Evolutionary conservation across 2,329 filamentous ascomycete genomes (phyloP).

Genomic region (Gliomastix tumulicola): DNA sequence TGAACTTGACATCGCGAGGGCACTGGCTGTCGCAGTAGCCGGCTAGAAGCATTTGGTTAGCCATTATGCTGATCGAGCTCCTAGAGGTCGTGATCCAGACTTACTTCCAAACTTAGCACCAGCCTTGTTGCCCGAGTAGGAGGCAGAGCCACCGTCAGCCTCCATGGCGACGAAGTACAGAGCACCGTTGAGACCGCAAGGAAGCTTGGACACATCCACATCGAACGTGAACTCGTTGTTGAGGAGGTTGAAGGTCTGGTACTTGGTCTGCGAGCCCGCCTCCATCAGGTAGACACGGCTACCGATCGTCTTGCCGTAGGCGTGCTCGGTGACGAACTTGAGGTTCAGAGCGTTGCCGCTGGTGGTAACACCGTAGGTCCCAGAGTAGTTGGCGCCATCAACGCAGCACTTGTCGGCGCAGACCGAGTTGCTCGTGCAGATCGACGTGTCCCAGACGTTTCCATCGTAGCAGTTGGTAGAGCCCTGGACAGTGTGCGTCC

Average conservation of each 20-base stretch:
- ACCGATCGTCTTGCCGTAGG: slow-evolving; percentile 29
- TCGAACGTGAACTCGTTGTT: slow-evolving; percentile 61
- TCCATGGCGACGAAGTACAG: slow-evolving; percentile 54
- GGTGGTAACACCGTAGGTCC: slow-evolving; percentile 39
- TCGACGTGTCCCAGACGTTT: slow-evolving; percentile 24
- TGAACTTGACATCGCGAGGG: slow-evolving; percentile 39
- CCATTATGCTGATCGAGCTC: neutral
- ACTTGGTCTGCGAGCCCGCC: slow-evolving; percentile 43
- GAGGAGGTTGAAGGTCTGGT: slow-evolving; percentile 53
- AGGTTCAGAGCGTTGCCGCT: slow-evolving; percentile 36
- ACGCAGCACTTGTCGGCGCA: slow-evolving; percentile 38
- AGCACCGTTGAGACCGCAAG: slow-evolving; percentile 60
- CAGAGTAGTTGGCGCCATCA: slow-evolving; percentile 36
- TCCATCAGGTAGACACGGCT: slow-evolving; percentile 53
- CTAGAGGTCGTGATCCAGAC: neutral
- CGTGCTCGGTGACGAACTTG: slow-evolving; percentile 41
- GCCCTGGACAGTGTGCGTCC: slow-evolving; percentile 32
- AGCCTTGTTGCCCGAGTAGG: slow-evolving; percentile 34
- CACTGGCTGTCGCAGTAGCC: slow-evolving; percentile 45
- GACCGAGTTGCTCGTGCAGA: slow-evolving; percentile 26
- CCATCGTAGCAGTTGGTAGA: slow-evolving; percentile 41
- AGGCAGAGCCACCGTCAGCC: slow-evolving; percentile 38
- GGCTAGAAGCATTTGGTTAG: slow-evolving; percentile 12
- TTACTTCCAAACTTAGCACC: slow-evolving; percentile 43
- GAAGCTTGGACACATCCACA: slow-evolving; percentile 56